phyloP scores from a whole-genome alignment of 2,329 filamentous ascomycete genomes.

The Lecanicillium sp. region DNA sequence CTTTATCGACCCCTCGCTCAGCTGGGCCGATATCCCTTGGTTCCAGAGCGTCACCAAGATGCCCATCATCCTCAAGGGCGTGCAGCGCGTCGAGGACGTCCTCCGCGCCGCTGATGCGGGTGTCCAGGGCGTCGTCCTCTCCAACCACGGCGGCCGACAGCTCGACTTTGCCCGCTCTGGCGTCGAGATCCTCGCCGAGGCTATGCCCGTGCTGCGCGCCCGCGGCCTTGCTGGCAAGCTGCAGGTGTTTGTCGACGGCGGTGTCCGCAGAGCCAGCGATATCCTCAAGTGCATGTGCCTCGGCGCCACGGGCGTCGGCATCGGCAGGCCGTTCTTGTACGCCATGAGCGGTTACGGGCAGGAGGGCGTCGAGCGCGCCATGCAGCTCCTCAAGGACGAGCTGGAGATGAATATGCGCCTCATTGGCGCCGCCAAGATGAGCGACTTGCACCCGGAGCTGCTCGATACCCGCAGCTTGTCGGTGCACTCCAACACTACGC shows the following conservation, averaged over 20 bases:
- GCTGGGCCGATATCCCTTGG: slow-evolving; percentile 93
- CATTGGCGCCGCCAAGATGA: slow-evolving; percentile 69
- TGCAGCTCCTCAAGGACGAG: slow-evolving; percentile 90
- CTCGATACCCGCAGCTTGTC: slow-evolving; percentile 68
- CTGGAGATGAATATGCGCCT: slow-evolving; percentile 99
- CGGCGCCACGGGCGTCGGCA: slow-evolving; percentile 85
- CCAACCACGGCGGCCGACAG: slow-evolving; percentile 92
- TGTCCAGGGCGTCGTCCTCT: slow-evolving; percentile 84
- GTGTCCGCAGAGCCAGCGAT: slow-evolving; percentile 82
- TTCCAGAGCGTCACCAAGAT: slow-evolving; percentile 84
- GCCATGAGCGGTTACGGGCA: slow-evolving; percentile 92
- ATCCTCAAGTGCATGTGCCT: slow-evolving; percentile 93
- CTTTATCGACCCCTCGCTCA: slow-evolving; percentile 92
- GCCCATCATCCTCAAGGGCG: slow-evolving; percentile 93
- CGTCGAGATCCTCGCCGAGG: slow-evolving; percentile 86
- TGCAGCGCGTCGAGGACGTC: slow-evolving; percentile 93
- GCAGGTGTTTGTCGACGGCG: slow-evolving; percentile 88
- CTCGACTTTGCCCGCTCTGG: slow-evolving; percentile 86
- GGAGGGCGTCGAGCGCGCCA: slow-evolving; percentile 80
- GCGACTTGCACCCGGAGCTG: slow-evolving; percentile 72
- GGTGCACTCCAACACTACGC: slow-evolving; percentile 38
- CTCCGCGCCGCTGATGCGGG: slow-evolving; percentile 75
- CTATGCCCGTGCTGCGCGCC: slow-evolving; percentile 76
- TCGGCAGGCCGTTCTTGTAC: slow-evolving; percentile 89
- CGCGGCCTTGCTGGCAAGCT: slow-evolving; percentile 67